Evolutionary conservation across 1,139 yeast genomes (phyloP).

Genomic region (Candida gigantensis): DNA sequence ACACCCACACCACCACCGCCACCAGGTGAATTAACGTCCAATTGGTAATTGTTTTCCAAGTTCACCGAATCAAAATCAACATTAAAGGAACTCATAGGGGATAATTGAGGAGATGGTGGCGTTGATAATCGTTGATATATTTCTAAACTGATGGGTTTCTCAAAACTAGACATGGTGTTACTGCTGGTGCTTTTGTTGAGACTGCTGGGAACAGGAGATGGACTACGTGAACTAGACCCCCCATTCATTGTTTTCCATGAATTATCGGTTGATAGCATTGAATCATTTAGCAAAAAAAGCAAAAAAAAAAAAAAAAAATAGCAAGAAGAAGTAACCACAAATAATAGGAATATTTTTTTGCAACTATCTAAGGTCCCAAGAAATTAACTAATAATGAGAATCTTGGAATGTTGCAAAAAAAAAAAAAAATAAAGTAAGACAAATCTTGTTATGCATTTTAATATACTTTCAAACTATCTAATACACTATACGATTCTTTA

Average conservation of each 20-base stretch:
- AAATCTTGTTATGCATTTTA: too few species aligned
- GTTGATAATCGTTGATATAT: slow-evolving; percentile 6
- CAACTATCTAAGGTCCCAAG: too few species aligned
- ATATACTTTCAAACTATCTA: too few species aligned
- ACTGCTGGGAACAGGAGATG: slow-evolving; percentile 8
- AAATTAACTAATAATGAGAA: too few species aligned
- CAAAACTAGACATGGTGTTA: slow-evolving; percentile 8
- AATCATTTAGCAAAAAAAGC: not conserved
- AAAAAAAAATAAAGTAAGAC: slow-evolving; percentile 3
- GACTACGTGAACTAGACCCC: slow-evolving; percentile 4
- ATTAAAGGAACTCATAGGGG: slow-evolving; percentile 10
- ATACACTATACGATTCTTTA: too few species aligned
- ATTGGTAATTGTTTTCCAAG: slow-evolving; percentile 4
- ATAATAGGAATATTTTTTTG: too few species aligned
- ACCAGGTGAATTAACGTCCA: not conserved
- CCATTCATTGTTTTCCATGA: slow-evolving; percentile 2
- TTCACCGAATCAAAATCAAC: slow-evolving; percentile 10
- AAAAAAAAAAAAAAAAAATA: not conserved
- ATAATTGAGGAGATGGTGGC: slow-evolving; percentile 1
- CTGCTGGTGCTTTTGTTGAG: slow-evolving; percentile 5
- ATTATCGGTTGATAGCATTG: slow-evolving; percentile 2
- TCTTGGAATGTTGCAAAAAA: slow-evolving; percentile 6
- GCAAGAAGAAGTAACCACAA: too few species aligned
- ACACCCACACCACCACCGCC: too few species aligned
- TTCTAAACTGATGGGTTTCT: slow-evolving; percentile 6